phyloP scores from a whole-genome alignment of 1,284 basidiomycete genomes.

The Mycena sp. region DNA sequence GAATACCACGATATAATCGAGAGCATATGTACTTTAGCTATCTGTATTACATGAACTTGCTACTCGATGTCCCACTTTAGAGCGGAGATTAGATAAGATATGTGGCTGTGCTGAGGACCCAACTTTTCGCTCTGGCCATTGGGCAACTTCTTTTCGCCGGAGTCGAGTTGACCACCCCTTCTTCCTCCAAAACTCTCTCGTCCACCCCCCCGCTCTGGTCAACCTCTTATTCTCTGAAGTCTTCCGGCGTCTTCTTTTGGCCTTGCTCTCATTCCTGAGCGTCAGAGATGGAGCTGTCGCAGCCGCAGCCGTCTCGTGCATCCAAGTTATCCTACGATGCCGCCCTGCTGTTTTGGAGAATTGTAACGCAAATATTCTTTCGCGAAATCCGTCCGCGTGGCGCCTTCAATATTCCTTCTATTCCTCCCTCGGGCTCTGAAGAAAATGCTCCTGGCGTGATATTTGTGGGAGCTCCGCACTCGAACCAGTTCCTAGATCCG shows the following conservation, averaged over 20 bases:
- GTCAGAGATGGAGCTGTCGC: neutral
- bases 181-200: no score
- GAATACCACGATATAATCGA: slow-evolving; percentile 21
- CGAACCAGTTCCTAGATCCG: slow-evolving; percentile 81
- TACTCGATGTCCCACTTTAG: no score
- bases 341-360: slow-evolving; percentile 82
- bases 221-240: no score
- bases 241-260: no score
- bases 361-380: slow-evolving; percentile 96
- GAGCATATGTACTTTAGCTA: slow-evolving; percentile 15
- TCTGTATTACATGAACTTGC: slow-evolving; percentile 22
- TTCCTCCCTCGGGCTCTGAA: slow-evolving; percentile 67
- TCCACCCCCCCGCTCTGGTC: no score
- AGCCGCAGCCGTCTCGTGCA: slow-evolving; percentile 29
- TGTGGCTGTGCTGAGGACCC: no score
- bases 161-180: no score
- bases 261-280: no score
- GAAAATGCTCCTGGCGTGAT: slow-evolving; percentile 85
- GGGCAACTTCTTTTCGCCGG: no score
- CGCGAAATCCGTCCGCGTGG: slow-evolving; percentile 95
- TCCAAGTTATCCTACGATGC: slow-evolving; percentile 61
- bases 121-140: neutral
- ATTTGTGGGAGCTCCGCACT: slow-evolving; percentile 97
- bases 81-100: no score
- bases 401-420: slow-evolving; percentile 92